Conservation (phyloP, 73 alveolate species). For the Paramecium octaurelia region DNA sequence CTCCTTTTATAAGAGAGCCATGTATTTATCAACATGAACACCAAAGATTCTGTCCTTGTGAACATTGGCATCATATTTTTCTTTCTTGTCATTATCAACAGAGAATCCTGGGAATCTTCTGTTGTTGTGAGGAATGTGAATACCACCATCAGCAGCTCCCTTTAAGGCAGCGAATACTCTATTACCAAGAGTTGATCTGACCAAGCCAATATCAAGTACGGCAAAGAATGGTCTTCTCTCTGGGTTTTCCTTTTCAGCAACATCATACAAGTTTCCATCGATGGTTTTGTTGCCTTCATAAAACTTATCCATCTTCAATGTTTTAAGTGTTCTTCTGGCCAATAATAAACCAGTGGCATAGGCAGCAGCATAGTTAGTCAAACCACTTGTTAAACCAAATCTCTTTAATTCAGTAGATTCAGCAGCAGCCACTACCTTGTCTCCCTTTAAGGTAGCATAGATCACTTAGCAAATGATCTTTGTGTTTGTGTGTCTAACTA, state of each 20-base stretch:
- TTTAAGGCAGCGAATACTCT: constrained; percentile 99
- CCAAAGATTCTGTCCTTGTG: constrained; percentile 99
- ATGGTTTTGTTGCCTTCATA: constrained; percentile 89
- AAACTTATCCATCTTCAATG: constrained; percentile 88
- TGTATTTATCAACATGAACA: constrained; percentile 93
- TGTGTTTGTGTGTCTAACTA: constrained; percentile 98
- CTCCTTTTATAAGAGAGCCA: constrained; percentile 89
- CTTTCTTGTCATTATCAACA: constrained; percentile 84
- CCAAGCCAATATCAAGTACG: constrained; percentile 98
- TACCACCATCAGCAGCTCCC: constrained; percentile 99
- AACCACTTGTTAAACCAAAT: constrained; percentile 97
- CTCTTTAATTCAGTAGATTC: constrained; percentile 92
- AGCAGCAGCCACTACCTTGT: constrained; percentile 95
- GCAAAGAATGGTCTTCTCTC: constrained; percentile 98
- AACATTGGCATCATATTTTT: constrained; percentile 88
- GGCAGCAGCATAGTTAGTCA: constrained; percentile 99
- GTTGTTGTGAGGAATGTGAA: constrained; percentile 97
- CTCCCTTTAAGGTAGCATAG: constrained; percentile 98
- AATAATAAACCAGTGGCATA: constrained; percentile 99
- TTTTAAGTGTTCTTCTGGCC: constrained; percentile 96
- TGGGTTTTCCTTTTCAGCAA: constrained; percentile 69
- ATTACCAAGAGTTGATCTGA: constrained; percentile 99
- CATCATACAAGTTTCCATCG: constrained; percentile 94
- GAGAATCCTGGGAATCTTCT: constrained; percentile 99
- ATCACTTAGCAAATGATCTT: constrained; percentile 94